These are phyloP conservation scores for Talaromyces sp. DNA, from an alignment of 2,329 filamentous ascomycete genomes.

Conservation along the genomic window DNA sequence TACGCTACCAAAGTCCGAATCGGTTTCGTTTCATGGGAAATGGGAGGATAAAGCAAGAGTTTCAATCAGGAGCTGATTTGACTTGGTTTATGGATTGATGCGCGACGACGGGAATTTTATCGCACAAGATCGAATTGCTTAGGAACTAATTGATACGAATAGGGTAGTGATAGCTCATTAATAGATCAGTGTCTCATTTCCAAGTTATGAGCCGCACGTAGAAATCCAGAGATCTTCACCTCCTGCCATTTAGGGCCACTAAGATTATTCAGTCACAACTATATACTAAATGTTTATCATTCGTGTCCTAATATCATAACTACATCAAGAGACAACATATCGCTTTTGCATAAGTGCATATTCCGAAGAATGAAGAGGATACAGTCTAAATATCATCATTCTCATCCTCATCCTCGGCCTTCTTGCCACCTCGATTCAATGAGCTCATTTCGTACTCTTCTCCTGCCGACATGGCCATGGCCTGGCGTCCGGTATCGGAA, in stretches of 20 bases:
- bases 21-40: not conserved
- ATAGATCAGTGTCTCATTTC: not conserved
- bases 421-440: constrained; percentile 27
- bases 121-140: not conserved
- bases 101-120: not conserved
- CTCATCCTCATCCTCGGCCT: constrained; percentile 26
- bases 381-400: constrained; percentile 35
- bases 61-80: not conserved
- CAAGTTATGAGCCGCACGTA: not conserved
- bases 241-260: not conserved
- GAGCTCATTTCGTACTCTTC: constrained; percentile 59
- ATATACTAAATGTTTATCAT: constrained; percentile 16
- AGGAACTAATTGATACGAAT: not conserved
- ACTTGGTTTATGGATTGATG: not conserved
- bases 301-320: constrained; percentile 1
- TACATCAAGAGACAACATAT: not conserved
- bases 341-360: not conserved
- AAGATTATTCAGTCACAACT: not conserved
- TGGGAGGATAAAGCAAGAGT: not conserved
- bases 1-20: not conserved
- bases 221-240: not conserved
- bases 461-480: constrained; percentile 67
- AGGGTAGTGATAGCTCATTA: not conserved
- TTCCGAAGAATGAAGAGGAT: not conserved
- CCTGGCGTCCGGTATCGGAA: constrained; percentile 79